Evolutionary conservation across 1,139 yeast species (phyloP).

Genomic region (Casaregolazyma suthepensis): DNA sequence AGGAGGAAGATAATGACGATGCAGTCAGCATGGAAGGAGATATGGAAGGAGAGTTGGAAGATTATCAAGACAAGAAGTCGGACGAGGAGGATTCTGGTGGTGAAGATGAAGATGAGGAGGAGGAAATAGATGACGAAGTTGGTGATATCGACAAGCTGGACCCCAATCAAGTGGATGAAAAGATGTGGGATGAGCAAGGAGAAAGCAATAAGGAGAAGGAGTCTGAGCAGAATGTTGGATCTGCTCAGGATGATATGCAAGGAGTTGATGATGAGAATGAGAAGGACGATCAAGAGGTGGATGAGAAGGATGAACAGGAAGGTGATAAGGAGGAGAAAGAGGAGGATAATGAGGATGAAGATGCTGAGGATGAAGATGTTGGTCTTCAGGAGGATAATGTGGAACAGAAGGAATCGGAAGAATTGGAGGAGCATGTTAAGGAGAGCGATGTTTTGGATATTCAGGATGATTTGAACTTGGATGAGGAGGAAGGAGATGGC

Average conservation of each 20-base stretch:
- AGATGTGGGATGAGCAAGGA: slow-evolving; percentile 96
- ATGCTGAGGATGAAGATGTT: slow-evolving; percentile 68
- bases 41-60: slow-evolving; percentile 90
- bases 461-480: slow-evolving; percentile 32
- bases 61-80: slow-evolving; percentile 53
- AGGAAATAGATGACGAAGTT: slow-evolving; percentile 75
- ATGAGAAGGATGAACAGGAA: slow-evolving; percentile 30
- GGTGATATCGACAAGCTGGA: slow-evolving; percentile 88
- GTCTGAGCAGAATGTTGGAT: slow-evolving; percentile 59
- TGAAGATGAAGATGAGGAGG: slow-evolving; percentile 48
- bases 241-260: slow-evolving; percentile 82
- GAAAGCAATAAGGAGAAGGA: slow-evolving; percentile 57
- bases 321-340: slow-evolving; percentile 40
- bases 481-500: slow-evolving; percentile 31
- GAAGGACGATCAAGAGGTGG: slow-evolving; percentile 29
- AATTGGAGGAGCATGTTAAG: slow-evolving; percentile 36
- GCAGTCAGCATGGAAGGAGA: slow-evolving; percentile 69
- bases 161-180: slow-evolving; percentile 94
- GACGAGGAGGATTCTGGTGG: slow-evolving; percentile 53
- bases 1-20: slow-evolving; percentile 61
- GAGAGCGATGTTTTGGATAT: slow-evolving; percentile 34
- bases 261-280: slow-evolving; percentile 48
- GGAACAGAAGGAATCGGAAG: slow-evolving; percentile 63
- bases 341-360: slow-evolving; percentile 39
- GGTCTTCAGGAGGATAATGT: slow-evolving; percentile 86